These are phyloP conservation scores for Cyclotella cryptica DNA, from an alignment of 108 stramenopile species.

Conservation along the genomic window DNA sequence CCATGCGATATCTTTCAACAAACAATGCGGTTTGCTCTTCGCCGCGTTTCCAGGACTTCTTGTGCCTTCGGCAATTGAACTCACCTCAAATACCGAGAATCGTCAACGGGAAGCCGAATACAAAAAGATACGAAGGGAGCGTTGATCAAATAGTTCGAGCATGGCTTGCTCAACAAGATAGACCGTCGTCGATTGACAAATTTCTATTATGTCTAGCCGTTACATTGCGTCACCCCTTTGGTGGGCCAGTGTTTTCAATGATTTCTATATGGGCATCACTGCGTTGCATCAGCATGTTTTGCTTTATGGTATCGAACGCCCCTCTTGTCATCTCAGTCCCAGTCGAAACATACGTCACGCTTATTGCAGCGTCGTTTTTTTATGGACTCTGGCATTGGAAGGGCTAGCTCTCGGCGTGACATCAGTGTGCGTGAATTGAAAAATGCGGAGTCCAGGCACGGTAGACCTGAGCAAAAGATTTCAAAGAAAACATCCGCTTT, in stretches of 20 bases:
- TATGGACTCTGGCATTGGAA: slow-evolving; percentile 41
- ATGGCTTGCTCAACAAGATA: slow-evolving; percentile 29
- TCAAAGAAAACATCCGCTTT: neutral
- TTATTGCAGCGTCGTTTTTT: slow-evolving; percentile 43
- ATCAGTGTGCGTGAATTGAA: neutral
- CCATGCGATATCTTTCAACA: slow-evolving; percentile 46
- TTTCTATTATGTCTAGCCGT: slow-evolving; percentile 17
- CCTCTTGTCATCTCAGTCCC: slow-evolving; percentile 24
- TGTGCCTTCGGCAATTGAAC: slow-evolving; percentile 17
- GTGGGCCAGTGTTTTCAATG: slow-evolving; percentile 33
- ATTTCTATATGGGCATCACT: slow-evolving; percentile 18
- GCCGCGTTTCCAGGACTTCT: slow-evolving; percentile 38
- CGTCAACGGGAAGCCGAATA: neutral
- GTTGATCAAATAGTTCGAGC: slow-evolving; percentile 33
- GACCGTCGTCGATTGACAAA: slow-evolving; percentile 11
- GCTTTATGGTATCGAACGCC: slow-evolving; percentile 18
- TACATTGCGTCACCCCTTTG: slow-evolving; percentile 33
- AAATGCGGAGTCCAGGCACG: neutral
- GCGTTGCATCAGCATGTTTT: slow-evolving; percentile 27
- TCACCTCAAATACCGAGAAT: neutral
- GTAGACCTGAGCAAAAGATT: neutral
- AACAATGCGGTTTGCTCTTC: slow-evolving; percentile 38
- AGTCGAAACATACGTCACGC: slow-evolving; percentile 35
- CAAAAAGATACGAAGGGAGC: neutral
- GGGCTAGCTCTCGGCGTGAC: neutral